Base-by-base conservation (phyloP, 2,329 filamentous ascomycete genomes). In the Pseudonectria foliicola region DNA sequence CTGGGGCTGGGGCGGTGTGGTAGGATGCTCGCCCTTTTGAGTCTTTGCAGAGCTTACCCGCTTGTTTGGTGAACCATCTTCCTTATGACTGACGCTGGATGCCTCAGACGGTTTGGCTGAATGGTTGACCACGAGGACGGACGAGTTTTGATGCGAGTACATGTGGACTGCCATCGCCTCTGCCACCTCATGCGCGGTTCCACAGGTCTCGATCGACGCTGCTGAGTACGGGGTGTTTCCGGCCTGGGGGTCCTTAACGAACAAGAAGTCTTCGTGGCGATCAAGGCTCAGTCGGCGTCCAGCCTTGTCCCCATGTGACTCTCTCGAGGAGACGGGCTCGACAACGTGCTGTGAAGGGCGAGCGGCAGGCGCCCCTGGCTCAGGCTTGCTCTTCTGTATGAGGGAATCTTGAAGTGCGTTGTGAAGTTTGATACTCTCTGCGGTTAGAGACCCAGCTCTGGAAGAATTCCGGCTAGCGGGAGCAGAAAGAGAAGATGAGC, bases 121-220 rank as follows among this genome's bases (percentile, higher is more conserved):
- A 49, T 78, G 71, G 44, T 78, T 62, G 21, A 81, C 71, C 57
- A 81, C 67, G 27, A 80, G 54, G 10, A 82, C 60, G 4, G 77
- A 82, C 31, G 70, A 77, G 45, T 80, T 81, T 47, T 81, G 75
- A 43, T 82, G 77, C 13, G 73, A 68, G 44, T 72, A 79, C 47
- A 82, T 75, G 40, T 68, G 76, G 36, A 82, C 68, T 26, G 73
- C 75, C 51, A 73, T 60, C 24, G 77, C 77, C 57, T 82, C 76
- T 1, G 76, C 77, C 27, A 82, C 70, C 45, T 79, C 77, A 4
- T 67, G 65, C 3, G 73, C 77, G n/a, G 77, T 79, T 24, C 66
- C 71, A 25, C 64, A 72, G n/a, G 75, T 77, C 35, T 80, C 77
- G 31, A 80, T 66, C 0, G 77, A 82, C 1, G 66, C 63, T 38